phyloP scores from a whole-genome alignment of 306 rosid genomes.

The Mimosa bimucronata region DNA sequence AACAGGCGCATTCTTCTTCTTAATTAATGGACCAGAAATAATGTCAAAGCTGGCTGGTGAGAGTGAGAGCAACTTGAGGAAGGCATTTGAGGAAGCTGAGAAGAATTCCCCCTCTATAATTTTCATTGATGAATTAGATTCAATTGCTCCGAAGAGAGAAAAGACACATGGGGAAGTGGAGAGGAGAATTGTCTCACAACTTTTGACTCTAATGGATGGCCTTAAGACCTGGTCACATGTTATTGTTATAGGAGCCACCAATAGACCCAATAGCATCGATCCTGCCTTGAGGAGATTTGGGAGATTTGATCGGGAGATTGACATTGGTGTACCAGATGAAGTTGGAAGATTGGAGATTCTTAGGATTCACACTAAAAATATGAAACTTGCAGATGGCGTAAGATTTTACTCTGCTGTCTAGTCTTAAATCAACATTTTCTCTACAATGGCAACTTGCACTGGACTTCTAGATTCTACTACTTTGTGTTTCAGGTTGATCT shows the following conservation, averaged over 20 bases:
- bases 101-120: constrained; percentile 79
- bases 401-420: constrained; percentile 25
- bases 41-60: constrained; percentile 84
- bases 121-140: constrained; percentile 69
- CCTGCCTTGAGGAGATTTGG: constrained; percentile 74
- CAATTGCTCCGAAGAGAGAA: constrained; percentile 78
- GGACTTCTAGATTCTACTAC: constrained; percentile 5
- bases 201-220: constrained; percentile 78
- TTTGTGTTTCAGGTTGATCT: constrained; percentile 61
- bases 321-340: constrained; percentile 75
- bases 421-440: constrained; percentile 4
- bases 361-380: constrained; percentile 69
- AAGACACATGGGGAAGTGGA: constrained; percentile 80
- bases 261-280: constrained; percentile 70
- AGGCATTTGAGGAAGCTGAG: constrained; percentile 77
- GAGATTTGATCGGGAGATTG: constrained; percentile 73
- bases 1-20: constrained; percentile 75
- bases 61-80: constrained; percentile 73
- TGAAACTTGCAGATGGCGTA: constrained; percentile 75
- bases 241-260: constrained; percentile 69
- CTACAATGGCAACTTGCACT: constrained; percentile 14
- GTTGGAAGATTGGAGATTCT: constrained; percentile 76
- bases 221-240: constrained; percentile 68
- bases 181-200: constrained; percentile 73
- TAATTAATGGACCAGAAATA: constrained; percentile 73